Base-by-base conservation (phyloP, 2,329 filamentous ascomycete species). In the Cercospora sp. region DNA sequence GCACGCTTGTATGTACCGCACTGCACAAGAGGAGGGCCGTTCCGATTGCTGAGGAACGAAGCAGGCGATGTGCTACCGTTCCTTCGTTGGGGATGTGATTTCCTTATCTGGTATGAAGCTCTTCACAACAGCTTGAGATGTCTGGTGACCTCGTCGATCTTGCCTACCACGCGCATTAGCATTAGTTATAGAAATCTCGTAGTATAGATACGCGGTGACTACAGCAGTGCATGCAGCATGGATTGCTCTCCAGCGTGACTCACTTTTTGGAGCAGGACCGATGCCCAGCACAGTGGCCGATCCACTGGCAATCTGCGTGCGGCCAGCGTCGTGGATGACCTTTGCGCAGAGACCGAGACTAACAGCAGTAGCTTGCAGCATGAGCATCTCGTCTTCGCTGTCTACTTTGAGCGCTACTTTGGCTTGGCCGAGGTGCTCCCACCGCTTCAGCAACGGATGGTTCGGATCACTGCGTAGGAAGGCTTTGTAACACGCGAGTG, bases 281-380 rank as follows among this genome's bases (percentile, higher is more conserved):
- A 85, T 89, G 0, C 95, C 95, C 62, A 99, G 83, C 51, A 99
- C 95, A 0, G 95, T 99, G 79, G 92, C 87, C 79, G 93, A 97
- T 18, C 95, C 94, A 53, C 91, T 89, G 63, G 93, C 94, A 80
- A 99, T 98, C 86, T 99, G 95, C 57, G 95, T 99, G 69, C 95
- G 88, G 13, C 95, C 95, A n/a, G 95, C 95, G 81, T 99, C 95
- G 76, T 92, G 90, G 73, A 99, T 94, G 63, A 97, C 89, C 79
- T 94, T 91, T 63, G 94, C 93, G 69, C 93, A 94, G 68, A 99
- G 80, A 1, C 95, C 94, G 67, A 97, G 79, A 78, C 90, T 92
- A 70, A 92, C 86, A 3, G 95, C 95, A 79, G 90, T 89, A 64
- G 89, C 91, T 81, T 94, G 90, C 73, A 95, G 81, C 73, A 96